phyloP scores from a whole-genome alignment of 306 rosid species.

The Begonia masoniana region DNA sequence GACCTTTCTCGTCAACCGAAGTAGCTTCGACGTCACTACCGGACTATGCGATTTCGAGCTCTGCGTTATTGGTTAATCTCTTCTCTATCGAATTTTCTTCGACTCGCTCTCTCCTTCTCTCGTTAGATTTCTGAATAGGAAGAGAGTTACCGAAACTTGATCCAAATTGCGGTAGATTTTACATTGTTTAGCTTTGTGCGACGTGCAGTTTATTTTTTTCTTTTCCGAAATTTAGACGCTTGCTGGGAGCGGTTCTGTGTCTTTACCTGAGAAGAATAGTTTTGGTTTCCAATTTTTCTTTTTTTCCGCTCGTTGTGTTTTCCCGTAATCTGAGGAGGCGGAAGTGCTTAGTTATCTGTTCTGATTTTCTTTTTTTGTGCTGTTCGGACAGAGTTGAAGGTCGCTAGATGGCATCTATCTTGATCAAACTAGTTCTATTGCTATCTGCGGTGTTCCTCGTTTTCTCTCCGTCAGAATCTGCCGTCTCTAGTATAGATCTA shows the following conservation, averaged over 20 bases:
- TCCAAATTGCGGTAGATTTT: too few species aligned
- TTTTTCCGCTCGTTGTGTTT: neutral
- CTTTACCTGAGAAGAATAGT: neutral
- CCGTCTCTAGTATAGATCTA: slow-evolving; percentile 91
- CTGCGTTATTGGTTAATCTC: too few species aligned
- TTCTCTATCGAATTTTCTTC: too few species aligned
- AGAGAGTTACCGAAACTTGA: too few species aligned
- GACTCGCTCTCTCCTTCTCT: too few species aligned
- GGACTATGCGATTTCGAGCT: too few species aligned
- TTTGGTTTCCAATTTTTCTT: too few species aligned
- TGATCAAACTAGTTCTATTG: slow-evolving; percentile 32
- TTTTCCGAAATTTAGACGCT: too few species aligned
- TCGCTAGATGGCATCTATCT: slow-evolving; percentile 35
- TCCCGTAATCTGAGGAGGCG: neutral
- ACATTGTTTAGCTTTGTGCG: neutral
- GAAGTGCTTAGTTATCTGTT: too few species aligned
- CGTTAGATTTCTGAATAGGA: too few species aligned
- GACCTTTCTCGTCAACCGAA: neutral
- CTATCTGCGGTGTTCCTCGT: slow-evolving; percentile 22
- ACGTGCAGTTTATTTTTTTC: too few species aligned
- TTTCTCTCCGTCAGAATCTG: slow-evolving; percentile 58
- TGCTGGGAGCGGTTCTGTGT: too few species aligned
- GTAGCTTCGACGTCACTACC: neutral
- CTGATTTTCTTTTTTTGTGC: slow-evolving; percentile 2
- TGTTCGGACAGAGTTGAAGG: slow-evolving; percentile 24